Base-by-base conservation (phyloP, 2,329 filamentous ascomycete genomes). In the Alternaria sp. region DNA sequence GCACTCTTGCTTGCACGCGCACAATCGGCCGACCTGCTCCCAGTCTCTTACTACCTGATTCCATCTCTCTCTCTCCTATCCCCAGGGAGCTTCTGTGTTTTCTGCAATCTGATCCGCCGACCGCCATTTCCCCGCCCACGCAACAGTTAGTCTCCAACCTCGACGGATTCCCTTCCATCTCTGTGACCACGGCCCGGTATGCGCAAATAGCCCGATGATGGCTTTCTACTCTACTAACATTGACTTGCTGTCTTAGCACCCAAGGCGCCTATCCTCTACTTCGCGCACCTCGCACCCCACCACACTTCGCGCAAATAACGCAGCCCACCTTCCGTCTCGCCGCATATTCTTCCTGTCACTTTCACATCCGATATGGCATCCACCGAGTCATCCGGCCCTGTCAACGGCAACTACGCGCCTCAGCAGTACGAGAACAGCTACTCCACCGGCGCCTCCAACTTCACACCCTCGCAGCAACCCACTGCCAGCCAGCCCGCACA, bases 391-490 rank as follows among this genome's bases (percentile, higher is more conserved):
- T 61, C 69, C 55, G 69, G 66, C 56, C 77, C 80, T 42, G 72
- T 80, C 69, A 84, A 84, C 65, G 82, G 82, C 76, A 81, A 72
- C 73, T 82, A 83, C 66, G 78, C 73, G 60, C 73, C 74, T 28
- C 75, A 79, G 58, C 73, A 68, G 59, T 82, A 82, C 66, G 75
- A 79, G 60, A 74, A 70, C 70, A 77, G 71, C 70, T 72, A 72
- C 65, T 68, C 69, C 53, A 69, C 73, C 52, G 70, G 59, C 66
- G 65, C 61, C 51, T 58, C 65, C 55, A 63, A 65, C 58, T 76
- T 73, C 62, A 66, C 62, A 56, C 60, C 68, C 10, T 62, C 68
- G 31, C 72, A 75, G 63, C 68, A 70, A 51, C 62, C 65, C 23
- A 56, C 68, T 13, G 51, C 72, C 62, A 67, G 63, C 62, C 72